phyloP scores from a whole-genome alignment of 2,329 filamentous ascomycete genomes.

The Ceratocystis harringtonii region DNA sequence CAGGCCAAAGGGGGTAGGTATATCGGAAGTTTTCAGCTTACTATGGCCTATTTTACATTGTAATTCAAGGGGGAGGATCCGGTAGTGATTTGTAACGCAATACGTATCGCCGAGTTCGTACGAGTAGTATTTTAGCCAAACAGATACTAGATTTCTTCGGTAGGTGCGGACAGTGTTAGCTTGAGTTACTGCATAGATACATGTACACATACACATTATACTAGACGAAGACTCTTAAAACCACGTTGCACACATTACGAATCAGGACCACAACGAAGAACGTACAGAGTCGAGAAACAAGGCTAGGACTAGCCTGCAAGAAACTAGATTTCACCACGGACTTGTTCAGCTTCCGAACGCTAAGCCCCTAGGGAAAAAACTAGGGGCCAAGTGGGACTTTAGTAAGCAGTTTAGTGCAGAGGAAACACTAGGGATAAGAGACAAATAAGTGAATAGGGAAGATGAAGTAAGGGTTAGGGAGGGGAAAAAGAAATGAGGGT shows the following conservation, averaged over 20 bases:
- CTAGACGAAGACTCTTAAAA: not conserved
- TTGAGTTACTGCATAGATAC: not conserved
- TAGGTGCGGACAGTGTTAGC: not conserved
- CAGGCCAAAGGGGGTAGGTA: not conserved
- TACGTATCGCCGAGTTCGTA: not conserved
- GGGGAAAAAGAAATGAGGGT: not conserved
- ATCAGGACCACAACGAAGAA: not conserved
- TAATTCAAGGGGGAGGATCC: not conserved
- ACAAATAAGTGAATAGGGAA: not conserved
- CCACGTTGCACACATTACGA: not conserved
- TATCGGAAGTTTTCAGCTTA: not conserved
- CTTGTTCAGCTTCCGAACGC: not conserved
- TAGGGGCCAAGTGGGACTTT: not conserved
- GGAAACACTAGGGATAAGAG: not conserved
- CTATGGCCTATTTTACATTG: not conserved
- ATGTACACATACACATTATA: not conserved
- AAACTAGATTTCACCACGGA: not conserved
- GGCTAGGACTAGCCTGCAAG: not conserved
- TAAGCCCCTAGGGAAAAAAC: not conserved
- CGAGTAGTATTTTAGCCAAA: not conserved
- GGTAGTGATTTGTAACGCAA: not conserved
- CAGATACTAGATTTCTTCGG: not conserved
- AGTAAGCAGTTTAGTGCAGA: not conserved
- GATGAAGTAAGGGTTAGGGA: not conserved
- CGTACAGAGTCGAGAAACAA: not conserved